Evolutionary conservation across 768 basidiomycete species (phyloP).

Genomic region (Amanita polypyramis): DNA sequence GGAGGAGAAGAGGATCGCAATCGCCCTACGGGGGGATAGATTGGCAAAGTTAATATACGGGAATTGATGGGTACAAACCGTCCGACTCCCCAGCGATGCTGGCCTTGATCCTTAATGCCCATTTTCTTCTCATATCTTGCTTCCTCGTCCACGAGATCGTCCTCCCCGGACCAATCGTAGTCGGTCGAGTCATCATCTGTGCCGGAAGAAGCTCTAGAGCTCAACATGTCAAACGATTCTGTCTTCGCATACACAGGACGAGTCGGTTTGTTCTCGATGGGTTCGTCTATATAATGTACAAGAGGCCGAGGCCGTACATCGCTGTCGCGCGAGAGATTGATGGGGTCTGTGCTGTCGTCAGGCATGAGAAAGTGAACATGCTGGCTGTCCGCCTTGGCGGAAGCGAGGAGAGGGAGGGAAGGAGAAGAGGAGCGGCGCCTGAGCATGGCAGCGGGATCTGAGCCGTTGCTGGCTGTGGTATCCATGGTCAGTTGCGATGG

Average conservation of each 20-base stretch:
- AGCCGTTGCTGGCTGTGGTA: too few relatives aligned
- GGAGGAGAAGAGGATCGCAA: slow-evolving; percentile 58
- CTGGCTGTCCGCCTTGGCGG: neutral
- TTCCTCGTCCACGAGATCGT: slow-evolving; percentile 63
- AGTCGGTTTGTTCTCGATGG: slow-evolving; percentile 10
- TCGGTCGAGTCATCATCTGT: slow-evolving; percentile 53
- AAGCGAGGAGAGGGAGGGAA: neutral
- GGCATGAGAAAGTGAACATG: neutral
- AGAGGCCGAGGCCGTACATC: slow-evolving; percentile 8
- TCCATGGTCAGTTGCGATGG: too few relatives aligned
- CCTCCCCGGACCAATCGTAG: slow-evolving; percentile 76
- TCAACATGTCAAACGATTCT: slow-evolving; percentile 21
- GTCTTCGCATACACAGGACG: slow-evolving; percentile 10
- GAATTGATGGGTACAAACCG: slow-evolving; percentile 26
- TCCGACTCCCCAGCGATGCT: slow-evolving; percentile 39
- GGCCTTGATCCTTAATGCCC: slow-evolving; percentile 34
- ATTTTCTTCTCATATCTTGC: slow-evolving; percentile 54
- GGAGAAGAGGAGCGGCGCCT: neutral
- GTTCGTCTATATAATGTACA: slow-evolving; percentile 2
- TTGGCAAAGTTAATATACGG: neutral
- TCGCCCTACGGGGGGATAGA: slow-evolving; percentile 28
- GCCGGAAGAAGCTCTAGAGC: slow-evolving; percentile 29
- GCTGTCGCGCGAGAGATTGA: slow-evolving; percentile 12
- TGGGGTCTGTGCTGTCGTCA: slow-evolving; percentile 7
- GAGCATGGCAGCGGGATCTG: too few relatives aligned